These are phyloP conservation scores for Microthlaspi erraticum DNA, from an alignment of 345 rosid species.

Conservation along the genomic window DNA sequence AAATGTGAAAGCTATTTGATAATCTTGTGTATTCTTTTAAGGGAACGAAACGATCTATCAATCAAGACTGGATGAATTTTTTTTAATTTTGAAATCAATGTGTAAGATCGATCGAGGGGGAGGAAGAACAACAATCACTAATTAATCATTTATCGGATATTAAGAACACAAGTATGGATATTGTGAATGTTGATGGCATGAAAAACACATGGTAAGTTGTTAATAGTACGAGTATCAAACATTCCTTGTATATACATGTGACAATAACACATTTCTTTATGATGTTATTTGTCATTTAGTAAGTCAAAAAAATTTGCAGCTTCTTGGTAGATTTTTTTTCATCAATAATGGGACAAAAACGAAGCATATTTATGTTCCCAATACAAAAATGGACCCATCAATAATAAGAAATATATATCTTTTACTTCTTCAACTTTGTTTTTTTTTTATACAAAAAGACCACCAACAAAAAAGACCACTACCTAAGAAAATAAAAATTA, in stretches of 20 bases:
- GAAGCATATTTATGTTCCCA: conserved; percentile 44
- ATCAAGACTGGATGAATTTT: too few species aligned
- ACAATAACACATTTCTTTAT: neutral
- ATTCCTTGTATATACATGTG: too few species aligned
- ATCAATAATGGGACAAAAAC: conserved; percentile 38
- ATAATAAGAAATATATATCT: conserved; percentile 7
- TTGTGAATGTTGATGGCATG: neutral
- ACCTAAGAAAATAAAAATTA: conserved; percentile 29
- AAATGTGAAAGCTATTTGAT: too few species aligned
- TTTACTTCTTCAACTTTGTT: conserved; percentile 19
- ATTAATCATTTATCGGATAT: too few species aligned
- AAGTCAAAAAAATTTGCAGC: neutral
- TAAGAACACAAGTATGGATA: too few species aligned
- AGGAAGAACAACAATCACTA: too few species aligned
- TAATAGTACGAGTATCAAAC: neutral
- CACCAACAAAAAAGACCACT: neutral
- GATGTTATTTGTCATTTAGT: conserved; percentile 20
- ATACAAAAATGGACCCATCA: conserved; percentile 31
- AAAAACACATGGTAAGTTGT: neutral
- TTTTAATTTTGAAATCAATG: too few species aligned
- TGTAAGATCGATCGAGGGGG: too few species aligned
- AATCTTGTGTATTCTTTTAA: too few species aligned
- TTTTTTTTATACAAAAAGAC: conserved; percentile 37
- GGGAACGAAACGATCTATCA: too few species aligned
- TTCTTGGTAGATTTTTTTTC: conserved; percentile 15